These are phyloP conservation scores for peach (Prunus persica) DNA, from an alignment of 306 rosid genomes.

Conservation along the genomic window Prunus_persica_NCBIv2 NC_034009.1:43372501-43373000, in stretches of 20 bases:
- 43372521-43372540: background rate
- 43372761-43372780: background rate
- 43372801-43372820: background rate
- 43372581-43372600: conserved; percentile 11
- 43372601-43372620: conserved; percentile 11
- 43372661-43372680: conserved; percentile 24
- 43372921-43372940: background rate
- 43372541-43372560: conserved; percentile 30
- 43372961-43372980: background rate
- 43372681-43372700: background rate
- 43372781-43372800: background rate
- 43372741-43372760: background rate
- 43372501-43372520: conserved; percentile 30
- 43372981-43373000: no score
- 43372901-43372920: background rate
- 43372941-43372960: background rate
- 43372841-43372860: background rate
- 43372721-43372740: background rate
- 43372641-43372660: conserved; percentile 15
- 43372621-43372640: conserved; percentile 2
- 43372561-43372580: conserved; percentile 9
- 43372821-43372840: conserved; percentile 7
- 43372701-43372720: background rate
- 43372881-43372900: background rate
- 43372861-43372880: background rate